Conservation (phyloP, 2,329 filamentous ascomycete species). For the Fragosphaeria purpurea region DNA sequence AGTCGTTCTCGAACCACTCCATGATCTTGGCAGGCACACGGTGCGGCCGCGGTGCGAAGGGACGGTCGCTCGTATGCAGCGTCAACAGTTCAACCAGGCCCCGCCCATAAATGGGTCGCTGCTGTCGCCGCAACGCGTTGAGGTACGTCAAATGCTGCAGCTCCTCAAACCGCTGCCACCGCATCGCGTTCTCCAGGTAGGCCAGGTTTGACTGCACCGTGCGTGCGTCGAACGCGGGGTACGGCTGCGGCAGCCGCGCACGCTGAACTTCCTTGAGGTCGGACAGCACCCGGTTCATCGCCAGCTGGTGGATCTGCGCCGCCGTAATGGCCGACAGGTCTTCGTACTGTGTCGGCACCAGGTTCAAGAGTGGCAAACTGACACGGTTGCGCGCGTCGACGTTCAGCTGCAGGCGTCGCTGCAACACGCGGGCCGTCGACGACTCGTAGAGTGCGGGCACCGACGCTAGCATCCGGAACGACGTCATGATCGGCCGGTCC, state of each 20-base stretch:
- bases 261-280: constrained; percentile 64
- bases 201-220: constrained; percentile 60
- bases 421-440: constrained; percentile 58
- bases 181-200: constrained; percentile 60
- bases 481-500: constrained; percentile 91
- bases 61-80: constrained; percentile 49
- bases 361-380: constrained; percentile 67
- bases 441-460: constrained; percentile 61
- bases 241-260: constrained; percentile 44
- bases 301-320: constrained; percentile 53
- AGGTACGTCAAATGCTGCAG: constrained; percentile 72
- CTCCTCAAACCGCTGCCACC: constrained; percentile 64
- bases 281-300: constrained; percentile 58
- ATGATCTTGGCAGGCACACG: constrained; percentile 49
- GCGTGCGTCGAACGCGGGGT: constrained; percentile 50
- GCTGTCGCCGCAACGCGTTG: constrained; percentile 70
- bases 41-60: constrained; percentile 49
- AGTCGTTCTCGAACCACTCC: constrained; percentile 67
- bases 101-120: constrained; percentile 71
- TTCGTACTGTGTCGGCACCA: constrained; percentile 65
- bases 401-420: constrained; percentile 49
- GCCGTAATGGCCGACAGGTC: constrained; percentile 49
- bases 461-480: constrained; percentile 81
- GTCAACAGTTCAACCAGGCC: constrained; percentile 67
- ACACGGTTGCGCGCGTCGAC: constrained; percentile 42